Evolutionary conservation across 108 stramenopile species (phyloP).

Genomic region (Aureococcus anophagefferens): DNA sequence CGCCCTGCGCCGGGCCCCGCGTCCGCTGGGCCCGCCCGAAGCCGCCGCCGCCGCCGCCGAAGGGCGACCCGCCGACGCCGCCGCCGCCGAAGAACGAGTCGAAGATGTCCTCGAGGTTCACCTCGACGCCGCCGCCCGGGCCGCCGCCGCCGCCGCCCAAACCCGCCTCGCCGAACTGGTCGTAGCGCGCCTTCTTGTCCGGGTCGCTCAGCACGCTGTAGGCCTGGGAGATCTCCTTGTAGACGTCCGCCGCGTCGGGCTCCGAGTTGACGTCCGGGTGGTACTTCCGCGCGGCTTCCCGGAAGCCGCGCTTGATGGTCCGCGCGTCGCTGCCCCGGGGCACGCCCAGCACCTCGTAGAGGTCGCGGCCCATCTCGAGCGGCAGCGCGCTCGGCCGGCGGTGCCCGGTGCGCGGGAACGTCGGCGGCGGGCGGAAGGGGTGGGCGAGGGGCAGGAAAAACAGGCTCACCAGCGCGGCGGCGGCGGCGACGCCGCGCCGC

Average conservation of each 20-base stretch:
- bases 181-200: slow-evolving; percentile 68
- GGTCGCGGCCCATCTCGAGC: no score
- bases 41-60: no score
- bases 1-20: slow-evolving; percentile 66
- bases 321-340: background rate
- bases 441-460: no score
- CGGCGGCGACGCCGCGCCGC: no score
- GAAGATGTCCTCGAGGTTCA: slow-evolving; percentile 90
- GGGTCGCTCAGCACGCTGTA: slow-evolving; percentile 81
- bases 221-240: slow-evolving; percentile 67
- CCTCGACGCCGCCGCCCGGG: slow-evolving; percentile 22
- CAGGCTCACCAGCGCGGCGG: no score
- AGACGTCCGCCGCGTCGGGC: background rate
- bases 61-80: no score
- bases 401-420: no score
- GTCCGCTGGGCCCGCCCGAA: slow-evolving; percentile 42
- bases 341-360: background rate
- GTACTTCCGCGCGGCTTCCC: background rate
- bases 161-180: slow-evolving; percentile 57
- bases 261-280: background rate
- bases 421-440: no score
- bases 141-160: slow-evolving; percentile 5
- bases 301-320: background rate
- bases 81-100: slow-evolving; percentile 80
- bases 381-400: no score